phyloP scores from a whole-genome alignment of 768 basidiomycete genomes.

The Favolaschia claudopus region DNA sequence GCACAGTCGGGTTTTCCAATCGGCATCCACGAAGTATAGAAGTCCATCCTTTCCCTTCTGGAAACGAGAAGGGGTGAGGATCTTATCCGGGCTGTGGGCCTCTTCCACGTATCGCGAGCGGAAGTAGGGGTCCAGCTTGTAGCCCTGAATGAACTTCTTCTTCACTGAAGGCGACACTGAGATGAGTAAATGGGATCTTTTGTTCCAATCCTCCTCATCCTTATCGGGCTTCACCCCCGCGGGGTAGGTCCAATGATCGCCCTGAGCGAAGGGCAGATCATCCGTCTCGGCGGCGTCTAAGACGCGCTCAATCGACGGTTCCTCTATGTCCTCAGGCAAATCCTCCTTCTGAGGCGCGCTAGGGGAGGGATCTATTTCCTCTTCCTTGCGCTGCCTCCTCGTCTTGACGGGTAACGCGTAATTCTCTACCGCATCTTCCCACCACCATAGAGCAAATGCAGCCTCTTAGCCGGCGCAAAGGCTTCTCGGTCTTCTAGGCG shows the following conservation, averaged over 20 bases:
- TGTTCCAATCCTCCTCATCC: neutral
- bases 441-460: neutral
- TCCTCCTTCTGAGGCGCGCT: no score
- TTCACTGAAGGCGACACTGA: neutral
- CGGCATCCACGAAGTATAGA: slow-evolving; percentile 10
- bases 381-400: neutral
- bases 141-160: neutral
- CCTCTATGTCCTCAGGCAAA: neutral
- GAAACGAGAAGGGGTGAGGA: neutral
- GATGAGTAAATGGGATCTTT: neutral
- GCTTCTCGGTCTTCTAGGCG: neutral
- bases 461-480: neutral
- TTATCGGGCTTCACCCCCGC: neutral
- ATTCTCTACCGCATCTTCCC: neutral
- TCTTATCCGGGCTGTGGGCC: neutral
- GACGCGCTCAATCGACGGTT: neutral
- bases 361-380: neutral
- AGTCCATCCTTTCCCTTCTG: neutral
- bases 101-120: neutral
- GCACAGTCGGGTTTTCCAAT: slow-evolving; percentile 4
- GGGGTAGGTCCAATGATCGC: neutral
- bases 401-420: neutral
- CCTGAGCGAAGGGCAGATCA: neutral
- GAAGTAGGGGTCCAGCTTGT: neutral
- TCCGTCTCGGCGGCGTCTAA: neutral